A percentile compares a stretch with the other conserved stretches of the same genome.
Evolutionary conservation across 305 asterid species (phyloP).

Genomic region (Solanum hybrid): DNA sequence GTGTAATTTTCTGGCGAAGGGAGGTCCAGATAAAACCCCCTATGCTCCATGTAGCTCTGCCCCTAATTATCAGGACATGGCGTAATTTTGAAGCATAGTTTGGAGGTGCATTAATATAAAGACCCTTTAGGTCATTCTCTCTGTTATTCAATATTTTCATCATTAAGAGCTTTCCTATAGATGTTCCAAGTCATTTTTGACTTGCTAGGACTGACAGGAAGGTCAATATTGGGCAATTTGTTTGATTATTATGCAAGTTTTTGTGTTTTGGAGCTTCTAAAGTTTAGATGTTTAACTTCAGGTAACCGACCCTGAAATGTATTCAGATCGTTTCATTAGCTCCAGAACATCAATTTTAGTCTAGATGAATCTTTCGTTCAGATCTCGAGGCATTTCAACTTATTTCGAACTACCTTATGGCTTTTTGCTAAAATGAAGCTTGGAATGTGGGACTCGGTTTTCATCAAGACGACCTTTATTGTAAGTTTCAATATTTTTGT

Average conservation of each 20-base stretch:
- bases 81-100: not conserved
- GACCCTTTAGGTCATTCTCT: not conserved
- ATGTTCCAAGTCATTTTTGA: not conserved
- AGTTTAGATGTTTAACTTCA: not conserved
- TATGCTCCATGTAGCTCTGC: not conserved
- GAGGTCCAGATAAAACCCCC: not conserved
- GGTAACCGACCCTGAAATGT: not conserved
- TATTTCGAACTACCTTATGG: not conserved
- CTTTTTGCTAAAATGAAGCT: not conserved
- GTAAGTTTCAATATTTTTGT: not conserved
- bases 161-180: not conserved
- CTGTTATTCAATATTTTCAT: not conserved
- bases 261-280: not conserved
- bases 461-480: not conserved
- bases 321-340: not conserved
- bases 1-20: not conserved
- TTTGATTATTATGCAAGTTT: not conserved
- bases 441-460: not conserved
- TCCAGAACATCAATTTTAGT: not conserved
- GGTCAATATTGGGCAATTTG: not conserved
- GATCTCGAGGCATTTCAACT: not conserved
- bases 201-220: not conserved
- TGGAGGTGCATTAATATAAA: not conserved
- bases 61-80: not conserved
- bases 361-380: not conserved